phyloP scores from a whole-genome alignment of 2,329 filamentous ascomycete species.

The Colletotrichum chrysophilum region DNA sequence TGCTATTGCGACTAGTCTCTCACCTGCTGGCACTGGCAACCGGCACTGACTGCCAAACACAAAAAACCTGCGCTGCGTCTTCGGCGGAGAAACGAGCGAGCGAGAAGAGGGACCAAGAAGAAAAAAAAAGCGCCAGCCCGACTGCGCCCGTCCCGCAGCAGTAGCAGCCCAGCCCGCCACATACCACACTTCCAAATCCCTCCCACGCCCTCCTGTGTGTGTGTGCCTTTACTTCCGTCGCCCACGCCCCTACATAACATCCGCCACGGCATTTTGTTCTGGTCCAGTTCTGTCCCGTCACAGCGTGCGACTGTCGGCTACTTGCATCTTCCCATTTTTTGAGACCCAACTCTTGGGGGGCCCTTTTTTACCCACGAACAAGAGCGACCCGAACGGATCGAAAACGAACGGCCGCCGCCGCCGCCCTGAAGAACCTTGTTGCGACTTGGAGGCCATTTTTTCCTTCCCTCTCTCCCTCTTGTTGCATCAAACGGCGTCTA shows the following conservation, averaged over 20 bases:
- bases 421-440: not conserved
- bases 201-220: not conserved
- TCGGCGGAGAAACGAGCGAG: constrained; percentile 18
- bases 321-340: constrained; percentile 11
- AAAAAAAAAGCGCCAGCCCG: constrained; percentile 7
- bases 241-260: constrained; percentile 18
- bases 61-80: not conserved
- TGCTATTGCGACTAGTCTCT: not conserved
- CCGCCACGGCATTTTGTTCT: constrained; percentile 11
- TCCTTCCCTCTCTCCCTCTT: not conserved
- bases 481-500: not conserved
- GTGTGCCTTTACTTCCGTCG: not conserved
- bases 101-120: not conserved
- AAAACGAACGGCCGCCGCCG: constrained; percentile 8
- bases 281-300: not conserved
- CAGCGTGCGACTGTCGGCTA: constrained; percentile 14
- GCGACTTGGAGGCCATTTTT: not conserved
- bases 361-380: not conserved
- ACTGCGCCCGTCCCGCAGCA: constrained; percentile 16
- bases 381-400: constrained; percentile 11
- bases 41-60: not conserved
- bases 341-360: constrained; percentile 10
- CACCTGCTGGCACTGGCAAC: not conserved
- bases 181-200: constrained; percentile 11
- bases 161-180: not conserved